A percentile compares a stretch with the other conserved stretches of the same genome.
phyloP scores from a whole-genome alignment of 2,329 filamentous ascomycete species.

The Rosellinia necatrix region DNA sequence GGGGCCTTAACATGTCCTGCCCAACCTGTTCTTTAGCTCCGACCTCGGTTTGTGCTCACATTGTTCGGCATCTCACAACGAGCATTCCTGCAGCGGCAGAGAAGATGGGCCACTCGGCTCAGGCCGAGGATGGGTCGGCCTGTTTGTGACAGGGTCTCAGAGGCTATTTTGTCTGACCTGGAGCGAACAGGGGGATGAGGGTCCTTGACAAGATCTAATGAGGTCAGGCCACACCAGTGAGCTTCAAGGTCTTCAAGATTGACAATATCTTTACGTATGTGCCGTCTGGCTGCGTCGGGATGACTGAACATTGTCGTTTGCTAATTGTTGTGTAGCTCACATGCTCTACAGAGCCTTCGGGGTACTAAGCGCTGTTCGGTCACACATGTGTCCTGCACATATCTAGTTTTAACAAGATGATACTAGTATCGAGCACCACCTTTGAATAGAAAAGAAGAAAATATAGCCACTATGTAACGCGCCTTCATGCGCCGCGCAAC shows the following conservation, averaged over 20 bases:
- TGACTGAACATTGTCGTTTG: not conserved
- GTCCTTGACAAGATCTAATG: not conserved
- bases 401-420: too few relatives aligned
- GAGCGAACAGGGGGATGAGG: conserved; percentile 21
- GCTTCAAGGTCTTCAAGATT: not conserved
- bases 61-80: not conserved
- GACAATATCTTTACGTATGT: not conserved
- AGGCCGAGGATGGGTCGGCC: conserved; percentile 38
- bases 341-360: too few relatives aligned
- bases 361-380: not conserved
- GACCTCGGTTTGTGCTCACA: not conserved
- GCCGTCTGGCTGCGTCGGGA: not conserved
- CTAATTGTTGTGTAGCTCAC: too few relatives aligned
- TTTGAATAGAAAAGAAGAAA: conserved; percentile 23
- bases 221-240: conserved; percentile 7
- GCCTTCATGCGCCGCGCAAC: conserved; percentile 7
- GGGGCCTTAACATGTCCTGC: not conserved
- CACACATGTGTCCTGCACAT: not conserved
- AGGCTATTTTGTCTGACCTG: conserved; percentile 34
- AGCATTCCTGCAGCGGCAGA: conserved; percentile 32
- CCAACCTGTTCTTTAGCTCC: not conserved
- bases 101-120: conserved; percentile 33
- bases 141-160: conserved; percentile 39
- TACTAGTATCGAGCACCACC: too few relatives aligned
- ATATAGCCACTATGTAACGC: not conserved